Percentiles rank a stretch among this genome's conserved stretches.
Evolutionary conservation across 2,329 filamentous ascomycete species (phyloP).

Genomic region (Magnaporthales sp.): DNA sequence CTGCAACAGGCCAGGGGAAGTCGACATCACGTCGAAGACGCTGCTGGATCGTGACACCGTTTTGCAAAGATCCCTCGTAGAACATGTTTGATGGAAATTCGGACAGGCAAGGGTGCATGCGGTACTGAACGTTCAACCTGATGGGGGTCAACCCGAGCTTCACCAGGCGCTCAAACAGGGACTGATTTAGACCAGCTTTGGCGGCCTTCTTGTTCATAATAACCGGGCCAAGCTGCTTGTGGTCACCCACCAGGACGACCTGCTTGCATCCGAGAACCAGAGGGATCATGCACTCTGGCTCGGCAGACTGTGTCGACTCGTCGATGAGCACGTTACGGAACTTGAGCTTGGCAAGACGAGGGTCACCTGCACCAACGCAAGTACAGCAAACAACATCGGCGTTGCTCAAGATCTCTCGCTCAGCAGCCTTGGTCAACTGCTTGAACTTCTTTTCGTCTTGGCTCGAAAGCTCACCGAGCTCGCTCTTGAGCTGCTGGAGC

Average conservation of each 20-base stretch:
- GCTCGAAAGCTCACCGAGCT: conserved; percentile 83
- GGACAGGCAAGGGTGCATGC: conserved; percentile 96
- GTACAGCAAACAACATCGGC: conserved; percentile 99
- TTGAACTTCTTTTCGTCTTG: conserved; percentile 99
- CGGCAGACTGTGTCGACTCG: conserved; percentile 95
- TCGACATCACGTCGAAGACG: conserved; percentile 88
- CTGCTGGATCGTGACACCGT: conserved; percentile 85
- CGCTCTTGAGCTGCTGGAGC: conserved; percentile 84
- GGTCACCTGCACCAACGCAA: conserved; percentile 93
- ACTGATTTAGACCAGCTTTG: conserved; percentile 94
- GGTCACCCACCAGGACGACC: conserved; percentile 95
- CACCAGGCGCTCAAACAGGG: conserved; percentile 93
- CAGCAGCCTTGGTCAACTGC: conserved; percentile 84
- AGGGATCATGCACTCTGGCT: conserved; percentile 98
- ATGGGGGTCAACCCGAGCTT: conserved; percentile 87
- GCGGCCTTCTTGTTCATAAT: conserved; percentile 99
- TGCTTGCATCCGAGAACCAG: conserved; percentile 96
- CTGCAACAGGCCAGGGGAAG: conserved; percentile 92
- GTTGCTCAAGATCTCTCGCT: conserved; percentile 89
- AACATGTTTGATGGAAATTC: conserved; percentile 99
- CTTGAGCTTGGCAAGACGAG: conserved; percentile 91
- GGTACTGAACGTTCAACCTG: conserved; percentile 92
- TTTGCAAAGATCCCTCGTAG: conserved; percentile 94
- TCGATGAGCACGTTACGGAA: conserved; percentile 97
- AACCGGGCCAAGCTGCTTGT: conserved; percentile 94